Evolutionary conservation across 306 rosid species (phyloP).

Genomic region (Vachellia collinsii): DNA sequence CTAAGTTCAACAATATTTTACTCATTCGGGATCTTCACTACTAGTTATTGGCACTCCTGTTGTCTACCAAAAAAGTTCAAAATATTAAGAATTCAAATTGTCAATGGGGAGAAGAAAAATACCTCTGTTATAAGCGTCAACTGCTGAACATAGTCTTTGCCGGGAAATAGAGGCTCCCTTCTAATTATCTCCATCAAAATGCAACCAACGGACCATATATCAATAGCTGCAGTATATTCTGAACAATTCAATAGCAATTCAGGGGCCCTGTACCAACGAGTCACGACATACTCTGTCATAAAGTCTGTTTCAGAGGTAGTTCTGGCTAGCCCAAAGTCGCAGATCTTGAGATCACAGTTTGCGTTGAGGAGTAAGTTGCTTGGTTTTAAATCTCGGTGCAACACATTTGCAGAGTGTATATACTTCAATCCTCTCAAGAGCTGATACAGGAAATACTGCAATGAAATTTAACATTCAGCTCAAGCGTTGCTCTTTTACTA

Average conservation of each 20-base stretch:
- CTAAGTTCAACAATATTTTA: slow-evolving; percentile 13
- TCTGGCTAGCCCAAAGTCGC: slow-evolving; percentile 86
- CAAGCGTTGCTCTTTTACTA: background rate
- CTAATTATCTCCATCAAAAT: slow-evolving; percentile 67
- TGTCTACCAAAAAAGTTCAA: slow-evolving; percentile 12
- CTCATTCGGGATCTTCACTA: slow-evolving; percentile 7
- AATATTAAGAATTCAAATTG: slow-evolving; percentile 18
- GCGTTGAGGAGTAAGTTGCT: slow-evolving; percentile 71
- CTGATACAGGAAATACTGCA: slow-evolving; percentile 71
- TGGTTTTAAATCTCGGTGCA: slow-evolving; percentile 79
- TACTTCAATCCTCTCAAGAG: slow-evolving; percentile 71
- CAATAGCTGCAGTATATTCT: slow-evolving; percentile 76
- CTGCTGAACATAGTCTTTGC: slow-evolving; percentile 77
- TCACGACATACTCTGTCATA: slow-evolving; percentile 78
- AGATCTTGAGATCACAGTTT: slow-evolving; percentile 72
- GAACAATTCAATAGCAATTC: slow-evolving; percentile 70
- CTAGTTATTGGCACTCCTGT: background rate
- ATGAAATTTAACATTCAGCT: slow-evolving; percentile 25
- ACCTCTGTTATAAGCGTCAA: slow-evolving; percentile 71
- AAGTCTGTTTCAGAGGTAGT: slow-evolving; percentile 78
- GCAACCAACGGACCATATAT: slow-evolving; percentile 80
- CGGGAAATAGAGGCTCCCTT: slow-evolving; percentile 75
- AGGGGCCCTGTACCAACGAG: slow-evolving; percentile 80
- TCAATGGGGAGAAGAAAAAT: slow-evolving; percentile 11
- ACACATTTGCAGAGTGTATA: slow-evolving; percentile 71